Conservation (phyloP, 2,329 filamentous ascomycete genomes). For the Diaporthe ilicicola region DNA sequence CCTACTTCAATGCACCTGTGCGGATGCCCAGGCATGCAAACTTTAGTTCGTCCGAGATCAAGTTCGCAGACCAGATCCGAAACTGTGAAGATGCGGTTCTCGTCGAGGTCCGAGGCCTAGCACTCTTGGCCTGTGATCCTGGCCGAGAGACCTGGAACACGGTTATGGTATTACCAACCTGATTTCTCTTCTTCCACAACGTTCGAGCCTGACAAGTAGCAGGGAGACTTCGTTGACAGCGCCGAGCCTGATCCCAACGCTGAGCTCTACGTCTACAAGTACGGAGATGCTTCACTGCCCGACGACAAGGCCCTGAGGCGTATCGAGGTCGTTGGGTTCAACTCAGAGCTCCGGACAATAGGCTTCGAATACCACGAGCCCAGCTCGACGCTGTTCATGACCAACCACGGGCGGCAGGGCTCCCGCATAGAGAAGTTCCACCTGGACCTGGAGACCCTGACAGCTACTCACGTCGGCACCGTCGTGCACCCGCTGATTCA, state of each 20-base stretch:
- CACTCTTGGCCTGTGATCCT: conserved; percentile 48
- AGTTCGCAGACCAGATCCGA: conserved; percentile 47
- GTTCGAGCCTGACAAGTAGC: not conserved
- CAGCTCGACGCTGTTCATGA: conserved; percentile 46
- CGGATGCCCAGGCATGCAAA: conserved; percentile 23
- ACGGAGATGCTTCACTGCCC: not conserved
- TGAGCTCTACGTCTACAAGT: conserved; percentile 1
- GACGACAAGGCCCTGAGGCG: not conserved
- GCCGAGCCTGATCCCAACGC: conserved; percentile 1
- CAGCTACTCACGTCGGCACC: conserved; percentile 46
- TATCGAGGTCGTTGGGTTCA: conserved; percentile 32
- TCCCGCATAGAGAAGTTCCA: conserved; percentile 50
- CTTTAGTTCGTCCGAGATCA: conserved; percentile 37
- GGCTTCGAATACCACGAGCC: conserved; percentile 49
- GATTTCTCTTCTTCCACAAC: not conserved
- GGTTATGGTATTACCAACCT: conserved; percentile 42
- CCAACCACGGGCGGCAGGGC: conserved; percentile 47
- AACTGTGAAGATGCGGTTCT: conserved; percentile 52
- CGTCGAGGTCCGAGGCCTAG: conserved; percentile 45
- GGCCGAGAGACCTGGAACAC: conserved; percentile 52
- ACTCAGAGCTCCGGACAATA: conserved; percentile 48
- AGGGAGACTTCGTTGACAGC: not conserved
- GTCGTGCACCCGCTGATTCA: conserved; percentile 49
- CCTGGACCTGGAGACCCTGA: conserved; percentile 44
- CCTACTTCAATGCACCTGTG: conserved; percentile 4